Base-by-base conservation (phyloP, 2,329 filamentous ascomycete genomes). In the Neophaeococcomyces aloes region DNA sequence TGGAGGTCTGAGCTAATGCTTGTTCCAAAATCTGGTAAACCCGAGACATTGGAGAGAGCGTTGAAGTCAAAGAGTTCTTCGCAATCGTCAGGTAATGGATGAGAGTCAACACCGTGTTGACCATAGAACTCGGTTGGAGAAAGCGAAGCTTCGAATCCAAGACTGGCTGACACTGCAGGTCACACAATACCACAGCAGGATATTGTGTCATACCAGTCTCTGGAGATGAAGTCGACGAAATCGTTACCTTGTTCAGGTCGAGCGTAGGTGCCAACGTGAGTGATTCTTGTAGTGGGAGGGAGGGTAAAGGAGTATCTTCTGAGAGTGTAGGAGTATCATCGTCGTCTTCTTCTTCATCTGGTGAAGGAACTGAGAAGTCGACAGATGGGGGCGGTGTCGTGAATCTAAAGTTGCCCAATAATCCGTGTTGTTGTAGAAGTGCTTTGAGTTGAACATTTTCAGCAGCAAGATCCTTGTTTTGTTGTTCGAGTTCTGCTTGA, bases 131-230 rank as follows among this genome's bases (percentile, higher is more conserved):
- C 55, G 64, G 59, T 25, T 63, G 58, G 49, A 66, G 59, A 39
- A 59, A 56, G 49, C 57, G 54, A 47, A 55, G 59, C 68, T 65
- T 65, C 68, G 70, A 67, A 75, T 46, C 65, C 65, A 63, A 66
- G 73, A 70, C 77, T 83, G 84, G 89, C 81, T 79, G 91, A 96
- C 91, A 98, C 91, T 83, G 91, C 91, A 94, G 91, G 91, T 94
- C 91, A 68, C 83, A 96, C 91, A 96, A 95, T 89, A 95, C 82
- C 88, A 77, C 91, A 76, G 91, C 91, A 96, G 91, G 88, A 94
- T 93, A 88, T 95, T 95, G 91, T 95, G 88, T 91, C 91, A 78
- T 71, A 76, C 93, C 86, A 79, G 84, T 75, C 69, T 51, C 50
- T 14, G 38, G 31, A 27, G 47, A 35, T 38, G 51, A 50, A 47